Percentiles rank a stretch among this genome's conserved stretches.
phyloP scores from a whole-genome alignment of 2,329 filamentous ascomycete species.

The Fusarium decemcellulare region DNA sequence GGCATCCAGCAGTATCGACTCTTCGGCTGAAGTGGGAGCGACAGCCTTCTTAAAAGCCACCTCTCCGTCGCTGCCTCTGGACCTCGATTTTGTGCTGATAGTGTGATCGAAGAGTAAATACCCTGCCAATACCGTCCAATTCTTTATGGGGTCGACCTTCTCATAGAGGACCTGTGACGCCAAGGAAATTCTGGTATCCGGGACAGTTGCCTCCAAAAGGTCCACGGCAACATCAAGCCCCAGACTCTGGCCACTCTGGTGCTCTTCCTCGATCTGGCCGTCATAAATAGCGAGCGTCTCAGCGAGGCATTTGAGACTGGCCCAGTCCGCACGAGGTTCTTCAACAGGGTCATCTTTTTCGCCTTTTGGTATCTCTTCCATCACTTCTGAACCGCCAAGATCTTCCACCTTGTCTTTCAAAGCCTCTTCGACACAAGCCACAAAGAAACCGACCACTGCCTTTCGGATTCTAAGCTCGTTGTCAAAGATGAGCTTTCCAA shows the following conservation, averaged over 20 bases:
- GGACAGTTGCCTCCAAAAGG: conserved; percentile 73
- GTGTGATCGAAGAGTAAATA: conserved; percentile 96
- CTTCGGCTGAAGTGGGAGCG: conserved; percentile 82
- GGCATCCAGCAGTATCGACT: conserved; percentile 88
- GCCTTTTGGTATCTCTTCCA: conserved; percentile 80
- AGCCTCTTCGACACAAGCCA: conserved; percentile 86
- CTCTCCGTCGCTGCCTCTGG: conserved; percentile 68
- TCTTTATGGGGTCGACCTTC: conserved; percentile 82
- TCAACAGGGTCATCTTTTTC: conserved; percentile 83
- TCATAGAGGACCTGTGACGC: conserved; percentile 90
- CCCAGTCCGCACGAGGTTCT: conserved; percentile 85
- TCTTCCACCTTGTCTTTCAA: conserved; percentile 87
- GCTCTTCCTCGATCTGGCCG: conserved; percentile 73
- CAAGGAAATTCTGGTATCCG: conserved; percentile 87
- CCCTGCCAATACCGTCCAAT: conserved; percentile 91
- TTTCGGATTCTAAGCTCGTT: conserved; percentile 87
- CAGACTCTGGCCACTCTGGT: conserved; percentile 63
- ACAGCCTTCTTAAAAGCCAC: conserved; percentile 78
- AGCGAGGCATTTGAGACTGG: conserved; percentile 91
- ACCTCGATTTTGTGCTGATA: conserved; percentile 66
- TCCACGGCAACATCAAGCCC: conserved; percentile 65
- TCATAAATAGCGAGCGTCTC: conserved; percentile 89
- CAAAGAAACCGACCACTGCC: conserved; percentile 91
- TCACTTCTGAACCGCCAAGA: conserved; percentile 82
- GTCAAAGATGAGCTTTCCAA: conserved; percentile 92